These are phyloP conservation scores for Pestalotiopsis sp. DNA, from an alignment of 2,329 filamentous ascomycete genomes.

Conservation along the genomic window DNA sequence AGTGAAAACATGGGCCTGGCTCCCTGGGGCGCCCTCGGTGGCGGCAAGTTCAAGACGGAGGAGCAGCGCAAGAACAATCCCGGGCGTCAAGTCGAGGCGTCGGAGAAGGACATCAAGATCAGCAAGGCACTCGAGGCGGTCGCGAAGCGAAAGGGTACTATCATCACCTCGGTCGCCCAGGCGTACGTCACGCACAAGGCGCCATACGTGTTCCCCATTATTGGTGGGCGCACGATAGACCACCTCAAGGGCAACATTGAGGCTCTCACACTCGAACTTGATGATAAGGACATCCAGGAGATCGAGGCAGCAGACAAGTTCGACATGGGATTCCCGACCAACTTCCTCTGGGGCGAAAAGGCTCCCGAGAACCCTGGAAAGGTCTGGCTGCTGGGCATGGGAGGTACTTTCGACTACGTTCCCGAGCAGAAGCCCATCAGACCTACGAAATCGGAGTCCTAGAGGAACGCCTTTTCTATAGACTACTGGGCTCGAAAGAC, in stretches of 20 bases:
- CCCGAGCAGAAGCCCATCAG: conserved; percentile 27
- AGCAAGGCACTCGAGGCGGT: conserved; percentile 63
- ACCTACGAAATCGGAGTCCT: background rate
- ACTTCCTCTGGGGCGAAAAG: conserved; percentile 50
- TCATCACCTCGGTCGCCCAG: conserved; percentile 60
- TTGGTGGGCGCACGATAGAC: conserved; percentile 54
- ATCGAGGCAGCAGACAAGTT: conserved; percentile 57
- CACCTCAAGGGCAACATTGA: conserved; percentile 58
- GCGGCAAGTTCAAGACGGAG: conserved; percentile 49
- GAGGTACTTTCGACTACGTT: conserved; percentile 54
- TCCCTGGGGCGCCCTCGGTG: conserved; percentile 62
- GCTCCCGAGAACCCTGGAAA: conserved; percentile 38
- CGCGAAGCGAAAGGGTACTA: conserved; percentile 52
- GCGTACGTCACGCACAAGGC: conserved; percentile 55
- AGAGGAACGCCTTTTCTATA: background rate
- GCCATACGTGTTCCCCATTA: conserved; percentile 53
- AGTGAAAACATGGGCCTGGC: conserved; percentile 63
- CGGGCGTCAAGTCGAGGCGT: conserved; percentile 37
- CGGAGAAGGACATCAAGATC: conserved; percentile 54
- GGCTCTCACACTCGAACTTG: conserved; percentile 51
- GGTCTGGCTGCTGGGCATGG: conserved; percentile 47
- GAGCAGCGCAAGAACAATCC: conserved; percentile 48
- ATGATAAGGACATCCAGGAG: conserved; percentile 52
- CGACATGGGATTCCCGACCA: conserved; percentile 57
- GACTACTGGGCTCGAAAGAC: background rate